Conservation (phyloP, 371 early-diverging fungal species). For the Lichtheimia ornata region DNA sequence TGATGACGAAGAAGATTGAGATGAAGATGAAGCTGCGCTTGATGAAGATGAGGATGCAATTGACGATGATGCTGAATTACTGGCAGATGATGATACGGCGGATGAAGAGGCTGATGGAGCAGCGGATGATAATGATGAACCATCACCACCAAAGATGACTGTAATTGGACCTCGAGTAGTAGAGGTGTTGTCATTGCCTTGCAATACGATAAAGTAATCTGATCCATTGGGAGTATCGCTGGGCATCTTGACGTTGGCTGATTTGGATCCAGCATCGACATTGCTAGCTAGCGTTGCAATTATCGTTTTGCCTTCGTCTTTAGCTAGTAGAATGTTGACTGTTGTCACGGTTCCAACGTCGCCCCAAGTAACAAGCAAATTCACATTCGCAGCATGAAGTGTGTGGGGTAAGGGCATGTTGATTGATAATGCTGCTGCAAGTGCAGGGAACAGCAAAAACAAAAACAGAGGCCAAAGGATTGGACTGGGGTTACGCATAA, state of each 20-base stretch:
- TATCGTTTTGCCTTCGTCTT: conserved; percentile 1
- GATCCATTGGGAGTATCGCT: conserved; percentile 5
- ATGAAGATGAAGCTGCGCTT: neutral
- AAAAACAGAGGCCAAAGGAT: neutral
- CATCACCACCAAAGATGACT: conserved; percentile 1
- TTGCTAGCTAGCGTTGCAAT: conserved; percentile 8
- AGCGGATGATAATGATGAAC: neutral
- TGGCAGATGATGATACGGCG: neutral
- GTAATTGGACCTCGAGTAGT: conserved; percentile 7
- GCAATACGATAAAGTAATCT: conserved; percentile 8
- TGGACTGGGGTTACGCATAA: neutral
- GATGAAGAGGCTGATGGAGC: neutral
- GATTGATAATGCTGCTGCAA: conserved; percentile 1
- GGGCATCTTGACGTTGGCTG: conserved; percentile 4
- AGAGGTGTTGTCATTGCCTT: conserved; percentile 9
- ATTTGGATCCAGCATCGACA: conserved; percentile 6
- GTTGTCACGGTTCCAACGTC: conserved; percentile 5
- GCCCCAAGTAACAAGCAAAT: conserved; percentile 7
- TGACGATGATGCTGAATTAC: conserved; percentile 1
- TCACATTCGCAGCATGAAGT: conserved; percentile 2
- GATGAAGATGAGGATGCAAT: neutral
- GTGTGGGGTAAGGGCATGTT: conserved; percentile 7
- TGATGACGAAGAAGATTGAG: neutral
- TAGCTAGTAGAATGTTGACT: conserved; percentile 3
- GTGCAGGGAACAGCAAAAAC: neutral